Conservation (phyloP, 1,139 yeast species). For the Wickerhamomyces sp. region DNA sequence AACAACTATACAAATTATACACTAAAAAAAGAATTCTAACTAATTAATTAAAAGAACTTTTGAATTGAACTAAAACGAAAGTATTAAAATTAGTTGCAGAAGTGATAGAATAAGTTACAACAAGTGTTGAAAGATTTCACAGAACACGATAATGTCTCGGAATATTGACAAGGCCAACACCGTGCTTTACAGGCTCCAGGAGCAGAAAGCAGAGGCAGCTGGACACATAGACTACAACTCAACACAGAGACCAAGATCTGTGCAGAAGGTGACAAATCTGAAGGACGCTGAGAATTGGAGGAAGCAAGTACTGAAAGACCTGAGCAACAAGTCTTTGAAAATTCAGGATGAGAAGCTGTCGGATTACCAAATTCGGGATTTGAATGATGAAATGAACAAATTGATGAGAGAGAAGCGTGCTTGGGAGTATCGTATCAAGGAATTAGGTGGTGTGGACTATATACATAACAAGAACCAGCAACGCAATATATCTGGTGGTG, state of each 20-base stretch:
- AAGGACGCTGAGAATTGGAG: conserved; percentile 80
- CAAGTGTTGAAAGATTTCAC: too few relatives aligned
- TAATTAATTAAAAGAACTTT: too few relatives aligned
- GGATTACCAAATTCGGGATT: conserved; percentile 61
- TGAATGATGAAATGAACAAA: conserved; percentile 72
- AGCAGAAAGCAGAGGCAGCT: conserved; percentile 51
- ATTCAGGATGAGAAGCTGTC: conserved; percentile 61
- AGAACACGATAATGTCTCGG: too few relatives aligned
- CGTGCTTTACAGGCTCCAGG: conserved; percentile 60
- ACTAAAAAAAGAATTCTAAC: too few relatives aligned
- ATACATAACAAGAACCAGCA: conserved; percentile 26
- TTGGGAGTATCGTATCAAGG: conserved; percentile 74
- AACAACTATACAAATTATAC: too few relatives aligned
- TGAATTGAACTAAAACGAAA: too few relatives aligned
- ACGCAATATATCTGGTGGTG: conserved; percentile 12
- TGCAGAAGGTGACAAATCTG: conserved; percentile 48
- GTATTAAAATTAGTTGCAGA: too few relatives aligned
- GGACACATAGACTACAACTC: conserved; percentile 60
- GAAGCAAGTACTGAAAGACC: conserved; percentile 57
- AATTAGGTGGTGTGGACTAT: conserved; percentile 70
- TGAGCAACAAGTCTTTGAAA: conserved; percentile 54
- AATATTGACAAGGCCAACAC: conserved; percentile 75
- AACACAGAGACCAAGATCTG: conserved; percentile 56
- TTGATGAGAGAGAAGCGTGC: conserved; percentile 62
- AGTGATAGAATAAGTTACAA: too few relatives aligned